Base-by-base conservation (phyloP, 805 yeast genomes). In the Komagataella mondaviorum region DNA sequence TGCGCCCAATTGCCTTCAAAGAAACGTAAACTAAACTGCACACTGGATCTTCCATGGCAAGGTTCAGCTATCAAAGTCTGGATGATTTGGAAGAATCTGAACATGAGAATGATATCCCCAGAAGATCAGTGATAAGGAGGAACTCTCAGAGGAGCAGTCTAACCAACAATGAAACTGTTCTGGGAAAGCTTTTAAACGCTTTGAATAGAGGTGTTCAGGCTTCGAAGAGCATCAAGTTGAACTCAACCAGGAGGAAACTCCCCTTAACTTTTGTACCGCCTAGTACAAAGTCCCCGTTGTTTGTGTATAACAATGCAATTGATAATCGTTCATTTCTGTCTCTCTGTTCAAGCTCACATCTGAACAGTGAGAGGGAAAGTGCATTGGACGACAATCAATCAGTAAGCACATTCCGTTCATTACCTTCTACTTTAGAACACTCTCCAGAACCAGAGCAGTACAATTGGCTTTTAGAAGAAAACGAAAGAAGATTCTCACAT, bases 191-290 rank as follows among this genome's bases (percentile, higher is more conserved):
- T 4, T 30, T 30, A 10, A 30, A 30, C 8, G 39, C 39, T 30
- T 14, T 30, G 10, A 30, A 10, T 8, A 30, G 39, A 30, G 39
- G 39, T 30, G 39, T 14, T 8, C 39, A 30, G 39, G 39, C 39
- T 30, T 30, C 39, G n/a, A 30, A 30, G 39, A 30, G 39, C 4
- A 30, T 30, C 39, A 30, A 14, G 39, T 12, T 30, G 39, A 30
- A 30, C 8, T 8, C 39, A 8, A 30, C 39, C 39, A 30, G 70
- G 48, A 56, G 69, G 20, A 65, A 64, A 52, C 60, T 65, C 16
- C 67, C 70, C 1, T 51, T 67, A 44, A 66, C 66, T 44, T 67
- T 67, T 52, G 60, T 67, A 17, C 70, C 70, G 1, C 71, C 70
- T 4, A 64, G 70, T 52, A 66, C 69, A 0, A 59, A 60, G 48